These are phyloP conservation scores for Forsythia suspensa DNA, from an alignment of 257 asterid species.

Conservation along the genomic window DNA sequence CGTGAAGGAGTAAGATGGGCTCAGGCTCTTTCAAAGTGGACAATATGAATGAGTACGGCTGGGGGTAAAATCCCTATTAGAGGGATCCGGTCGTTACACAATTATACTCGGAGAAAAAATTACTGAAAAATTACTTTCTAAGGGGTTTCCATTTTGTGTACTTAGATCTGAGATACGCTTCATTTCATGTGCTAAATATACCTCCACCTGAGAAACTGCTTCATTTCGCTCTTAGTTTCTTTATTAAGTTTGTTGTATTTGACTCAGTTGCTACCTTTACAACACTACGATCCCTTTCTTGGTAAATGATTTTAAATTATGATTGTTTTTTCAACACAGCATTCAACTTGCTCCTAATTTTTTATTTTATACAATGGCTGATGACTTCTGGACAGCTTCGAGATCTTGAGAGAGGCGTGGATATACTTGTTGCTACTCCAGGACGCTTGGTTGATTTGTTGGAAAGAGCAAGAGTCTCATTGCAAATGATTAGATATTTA, in stretches of 20 bases:
- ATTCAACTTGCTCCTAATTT: not conserved
- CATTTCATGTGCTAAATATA: not conserved
- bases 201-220: not conserved
- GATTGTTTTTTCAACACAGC: not conserved
- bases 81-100: too few species aligned
- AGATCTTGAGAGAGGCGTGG: conserved; percentile 91
- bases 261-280: not conserved
- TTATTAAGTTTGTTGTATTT: not conserved
- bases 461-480: conserved; percentile 93
- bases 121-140: not conserved
- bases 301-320: not conserved
- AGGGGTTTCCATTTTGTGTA: not conserved
- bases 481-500: conserved; percentile 77
- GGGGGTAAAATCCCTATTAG: too few species aligned
- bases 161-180: not conserved
- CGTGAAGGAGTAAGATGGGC: too few species aligned
- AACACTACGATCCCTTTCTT: not conserved
- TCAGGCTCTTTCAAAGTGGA: too few species aligned
- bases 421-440: conserved; percentile 95
- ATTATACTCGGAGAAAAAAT: not conserved
- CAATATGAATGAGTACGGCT: too few species aligned
- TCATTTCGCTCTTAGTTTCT: not conserved
- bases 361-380: conserved; percentile 5
- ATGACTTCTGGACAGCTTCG: conserved; percentile 62
- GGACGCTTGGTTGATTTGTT: conserved; percentile 92